Evolutionary conservation across 2,329 filamentous ascomycete genomes (phyloP), one percentile per base, ranked within the genome.

Genomic region (Whalleya microplaca): DNA sequence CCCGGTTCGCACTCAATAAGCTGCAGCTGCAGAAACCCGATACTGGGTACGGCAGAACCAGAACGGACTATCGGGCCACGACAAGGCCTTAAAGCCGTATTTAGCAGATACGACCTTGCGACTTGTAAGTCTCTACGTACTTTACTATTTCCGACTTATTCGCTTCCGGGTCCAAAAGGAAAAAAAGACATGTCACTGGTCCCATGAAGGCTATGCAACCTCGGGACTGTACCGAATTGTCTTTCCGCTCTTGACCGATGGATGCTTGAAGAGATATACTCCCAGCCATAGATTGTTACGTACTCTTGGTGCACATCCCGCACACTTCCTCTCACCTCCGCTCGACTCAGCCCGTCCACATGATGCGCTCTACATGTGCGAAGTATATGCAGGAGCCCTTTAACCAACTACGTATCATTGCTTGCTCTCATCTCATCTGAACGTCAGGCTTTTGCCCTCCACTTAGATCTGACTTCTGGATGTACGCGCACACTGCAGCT

Each of bases 301-400:
- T 56, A 32, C 53, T 51, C 41, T 41, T 14, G 12, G 44, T 48
- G 43, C 29, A 44, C 48, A 47, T 52, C 45, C 52, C 55, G 48
- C 32, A 52, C 41, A 23, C 43, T 45, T 48, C 27, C 42, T 49
- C 56, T 49, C 48, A 45, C 43, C 21, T 40, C 40, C 32, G 37
- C 21, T 27, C 43, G 21, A 21, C 43, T 21, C 43, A 45, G 40
- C 47, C 51, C 50, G 52, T 52, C 60, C 57, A 58, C 57, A 63
- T 62, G 60, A 62, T 62, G 56, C 45, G 53, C 45, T 45, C 53
- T 56, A 58, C 60, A 63, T 60, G 57, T 60, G 60, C 59, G 55
- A 57, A 50, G 56, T 53, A 51, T 50, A 45, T 52, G 48, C 52
- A 37, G 49, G 55, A 56, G 55, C 52, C 56, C 52, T 49, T 52